Conservation (phyloP, 805 yeast species). For the Ogataea degrootiae region DNA sequence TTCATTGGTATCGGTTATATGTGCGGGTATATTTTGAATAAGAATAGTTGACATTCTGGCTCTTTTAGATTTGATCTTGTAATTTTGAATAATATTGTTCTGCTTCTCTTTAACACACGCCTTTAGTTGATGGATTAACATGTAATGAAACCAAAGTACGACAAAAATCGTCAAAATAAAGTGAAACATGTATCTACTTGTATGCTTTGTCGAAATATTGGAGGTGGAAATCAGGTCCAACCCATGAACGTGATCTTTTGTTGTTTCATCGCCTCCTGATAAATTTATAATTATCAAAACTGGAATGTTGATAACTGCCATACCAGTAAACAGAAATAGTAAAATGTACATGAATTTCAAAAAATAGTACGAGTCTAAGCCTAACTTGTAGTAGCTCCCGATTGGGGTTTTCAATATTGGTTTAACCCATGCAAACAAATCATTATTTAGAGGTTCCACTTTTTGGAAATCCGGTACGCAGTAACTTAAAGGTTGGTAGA, state of each 20-base stretch:
- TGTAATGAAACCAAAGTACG: conserved; percentile 50
- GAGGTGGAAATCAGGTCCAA: conserved; percentile 70
- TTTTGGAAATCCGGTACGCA: conserved; percentile 38
- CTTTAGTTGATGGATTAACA: conserved; percentile 53
- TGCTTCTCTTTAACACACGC: conserved; percentile 47
- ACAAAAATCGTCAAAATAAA: conserved; percentile 53
- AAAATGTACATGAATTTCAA: conserved; percentile 55
- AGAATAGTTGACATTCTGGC: conserved; percentile 26
- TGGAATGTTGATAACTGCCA: conserved; percentile 53
- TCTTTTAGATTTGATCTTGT: conserved; percentile 15
- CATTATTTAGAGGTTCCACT: conserved; percentile 34
- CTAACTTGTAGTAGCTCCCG: conserved; percentile 43
- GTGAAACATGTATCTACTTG: conserved; percentile 54
- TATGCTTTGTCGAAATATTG: conserved; percentile 52
- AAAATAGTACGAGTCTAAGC: conserved; percentile 74
- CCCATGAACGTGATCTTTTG: conserved; percentile 32
- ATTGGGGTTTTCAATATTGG: conserved; percentile 36
- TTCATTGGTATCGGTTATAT: conserved; percentile 23
- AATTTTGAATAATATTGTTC: conserved; percentile 30
- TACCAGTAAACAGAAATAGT: conserved; percentile 43
- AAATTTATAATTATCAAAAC: conserved; percentile 62
- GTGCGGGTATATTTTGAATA: conserved; percentile 43
- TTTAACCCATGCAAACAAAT: conserved; percentile 53
- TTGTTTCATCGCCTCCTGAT: conserved; percentile 30
- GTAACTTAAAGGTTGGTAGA: conserved; percentile 54